These are phyloP conservation scores for Excoecaria cochinchinensis DNA, from an alignment of 345 rosid species.

Conservation along the genomic window DNA sequence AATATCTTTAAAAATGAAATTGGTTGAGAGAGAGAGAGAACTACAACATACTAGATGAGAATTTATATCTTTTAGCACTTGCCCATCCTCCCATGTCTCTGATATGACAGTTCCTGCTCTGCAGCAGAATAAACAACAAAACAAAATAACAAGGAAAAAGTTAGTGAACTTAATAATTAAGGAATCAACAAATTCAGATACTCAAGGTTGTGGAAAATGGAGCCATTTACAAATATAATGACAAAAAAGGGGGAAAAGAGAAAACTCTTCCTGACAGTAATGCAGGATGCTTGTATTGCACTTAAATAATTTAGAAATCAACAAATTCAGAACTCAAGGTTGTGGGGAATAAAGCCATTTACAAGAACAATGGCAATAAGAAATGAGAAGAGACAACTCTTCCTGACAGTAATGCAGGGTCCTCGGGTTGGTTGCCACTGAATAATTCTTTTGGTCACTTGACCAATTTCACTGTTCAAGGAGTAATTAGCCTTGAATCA, in stretches of 20 bases:
- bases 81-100: conserved; percentile 99
- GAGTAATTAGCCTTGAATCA: background rate
- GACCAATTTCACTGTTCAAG: background rate
- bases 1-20: background rate
- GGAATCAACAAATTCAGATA: background rate
- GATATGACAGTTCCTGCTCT: conserved; percentile 98
- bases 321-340: too few species aligned
- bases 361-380: too few species aligned
- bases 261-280: background rate
- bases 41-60: conserved; percentile 70
- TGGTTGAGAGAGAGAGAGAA: background rate
- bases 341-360: too few species aligned
- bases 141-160: background rate
- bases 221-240: background rate
- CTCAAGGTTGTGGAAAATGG: background rate
- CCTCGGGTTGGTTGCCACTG: background rate
- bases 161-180: background rate
- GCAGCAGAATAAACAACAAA: conserved; percentile 22
- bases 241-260: background rate
- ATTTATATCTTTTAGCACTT: conserved; percentile 88
- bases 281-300: background rate
- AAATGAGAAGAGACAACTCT: too few species aligned
- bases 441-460: background rate
- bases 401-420: too few species aligned
- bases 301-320: too few species aligned